Base-by-base conservation (phyloP, 257 asterid genomes). In the Henckelia pumila region DNA sequence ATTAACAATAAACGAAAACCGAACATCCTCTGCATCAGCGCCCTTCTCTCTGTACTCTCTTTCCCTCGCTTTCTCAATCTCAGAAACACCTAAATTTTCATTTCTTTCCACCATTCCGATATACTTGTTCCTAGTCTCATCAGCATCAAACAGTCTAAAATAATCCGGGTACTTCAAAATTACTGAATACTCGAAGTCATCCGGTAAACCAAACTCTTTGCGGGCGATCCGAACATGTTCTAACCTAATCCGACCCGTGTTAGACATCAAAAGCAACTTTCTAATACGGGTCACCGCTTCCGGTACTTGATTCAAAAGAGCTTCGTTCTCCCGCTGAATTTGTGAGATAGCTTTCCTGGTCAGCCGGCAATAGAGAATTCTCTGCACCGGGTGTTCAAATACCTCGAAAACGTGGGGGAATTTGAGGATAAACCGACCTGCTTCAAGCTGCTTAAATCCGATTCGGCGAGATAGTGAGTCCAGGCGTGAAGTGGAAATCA, bases 301-400 rank as follows among this genome's bases (percentile, higher is more conserved):
- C 2, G 89, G 90, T n/a, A 91, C 53, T 64, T 85, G 95, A 61
- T 66, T 80, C 77, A 83, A 57, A 25, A 88, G 88, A 40, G 96
- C 96, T 7, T 77, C 76, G 8, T 76, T 83, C 59, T 91, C 98
- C 62, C 73, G 89, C 78, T 82, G 76, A 14, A 89, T 89, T 66
- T 91, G 98, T 16, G 86, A 63, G 1, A 68, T 29, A 22, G 94
- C 91, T 47, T 79, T 85, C 9, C 94, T 85, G 16, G 94, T 64
- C 0, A 91, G 72, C 44, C 95, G 74, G 67, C 96, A 87, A 56
- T 85, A 89, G 11, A 91, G 86, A 30, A 91, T 86, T 49, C 98
- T 73, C 68, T 89, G 98, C 16, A 91, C 95, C 1, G 98, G 98
- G 84, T 91, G 98, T 29, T 91, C 98, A 26, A 91, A 89, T n/a